These are phyloP conservation scores for Myxozyma mucilagina DNA, from an alignment of 805 yeast species.

Conservation along the genomic window DNA sequence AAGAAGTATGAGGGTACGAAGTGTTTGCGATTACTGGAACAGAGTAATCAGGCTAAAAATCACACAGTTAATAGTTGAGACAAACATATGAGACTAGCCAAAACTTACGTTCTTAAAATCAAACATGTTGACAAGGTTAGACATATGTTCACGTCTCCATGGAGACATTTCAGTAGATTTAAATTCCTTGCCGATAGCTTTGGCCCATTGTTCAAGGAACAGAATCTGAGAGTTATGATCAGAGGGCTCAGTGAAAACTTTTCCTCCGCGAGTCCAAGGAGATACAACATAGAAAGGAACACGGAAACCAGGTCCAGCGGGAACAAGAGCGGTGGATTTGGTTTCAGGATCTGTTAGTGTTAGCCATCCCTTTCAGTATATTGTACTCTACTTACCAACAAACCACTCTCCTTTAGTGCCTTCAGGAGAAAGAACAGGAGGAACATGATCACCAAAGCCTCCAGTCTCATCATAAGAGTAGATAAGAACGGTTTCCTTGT, in stretches of 20 bases:
- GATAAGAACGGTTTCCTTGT: constrained; percentile 31
- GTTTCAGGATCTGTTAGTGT: constrained; percentile 21
- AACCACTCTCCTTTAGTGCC: constrained; percentile 35
- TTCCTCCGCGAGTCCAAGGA: constrained; percentile 35
- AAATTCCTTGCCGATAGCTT: constrained; percentile 27
- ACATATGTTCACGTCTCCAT: constrained; percentile 35
- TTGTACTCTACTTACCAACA: neutral
- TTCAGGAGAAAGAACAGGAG: constrained; percentile 32
- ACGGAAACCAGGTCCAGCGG: constrained; percentile 36
- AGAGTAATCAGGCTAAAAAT: constrained; percentile 22
- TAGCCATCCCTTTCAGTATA: neutral
- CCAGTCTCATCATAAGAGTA: constrained; percentile 36
- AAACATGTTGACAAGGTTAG: constrained; percentile 31
- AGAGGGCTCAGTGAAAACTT: constrained; percentile 31
- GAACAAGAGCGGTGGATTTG: constrained; percentile 13
- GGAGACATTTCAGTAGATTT: constrained; percentile 19
- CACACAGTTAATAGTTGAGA: neutral
- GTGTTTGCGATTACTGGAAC: constrained; percentile 21
- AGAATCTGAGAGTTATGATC: constrained; percentile 34
- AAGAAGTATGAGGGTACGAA: constrained; percentile 12
- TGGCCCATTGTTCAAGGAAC: constrained; percentile 33
- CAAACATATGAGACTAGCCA: neutral
- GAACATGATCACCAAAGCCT: constrained; percentile 35
- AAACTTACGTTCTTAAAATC: constrained; percentile 25
- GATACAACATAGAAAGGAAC: constrained; percentile 33